Conservation (phyloP, 1,284 basidiomycete genomes). For the Heterobasidion irregulare region DNA sequence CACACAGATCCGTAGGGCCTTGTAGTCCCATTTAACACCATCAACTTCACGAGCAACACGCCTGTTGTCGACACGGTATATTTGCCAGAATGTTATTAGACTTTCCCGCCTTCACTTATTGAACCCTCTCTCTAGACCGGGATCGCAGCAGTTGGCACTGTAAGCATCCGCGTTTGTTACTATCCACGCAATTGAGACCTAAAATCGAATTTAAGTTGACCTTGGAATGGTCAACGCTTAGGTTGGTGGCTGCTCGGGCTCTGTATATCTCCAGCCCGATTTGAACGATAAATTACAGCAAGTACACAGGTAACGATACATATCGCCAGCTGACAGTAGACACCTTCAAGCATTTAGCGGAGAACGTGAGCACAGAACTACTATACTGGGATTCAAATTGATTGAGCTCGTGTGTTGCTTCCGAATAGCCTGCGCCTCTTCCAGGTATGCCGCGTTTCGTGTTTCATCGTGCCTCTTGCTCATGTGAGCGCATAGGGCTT, state of each 20-base stretch:
- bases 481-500: neutral
- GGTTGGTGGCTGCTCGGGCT: neutral
- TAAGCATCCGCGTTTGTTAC: neutral
- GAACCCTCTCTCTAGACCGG: neutral
- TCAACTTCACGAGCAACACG: neutral
- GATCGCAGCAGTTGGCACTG: neutral
- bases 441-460: slow-evolving; percentile 1
- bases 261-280: neutral
- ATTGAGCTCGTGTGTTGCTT: neutral
- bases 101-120: no score
- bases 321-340: slow-evolving; percentile 29
- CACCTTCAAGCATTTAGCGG: slow-evolving; percentile 2
- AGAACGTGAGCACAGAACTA: neutral
- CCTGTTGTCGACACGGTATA: neutral
- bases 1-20: neutral
- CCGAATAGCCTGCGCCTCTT: slow-evolving; percentile 6
- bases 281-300: slow-evolving; percentile 18
- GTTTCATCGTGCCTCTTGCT: neutral
- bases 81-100: neutral
- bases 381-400: neutral
- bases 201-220: neutral
- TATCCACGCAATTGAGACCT: neutral
- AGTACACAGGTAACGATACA: slow-evolving; percentile 49
- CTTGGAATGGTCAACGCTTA: neutral
- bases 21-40: neutral